Evolutionary conservation across 139 green algal genomes (phyloP).

Genomic region (Coelastrella sp.): DNA sequence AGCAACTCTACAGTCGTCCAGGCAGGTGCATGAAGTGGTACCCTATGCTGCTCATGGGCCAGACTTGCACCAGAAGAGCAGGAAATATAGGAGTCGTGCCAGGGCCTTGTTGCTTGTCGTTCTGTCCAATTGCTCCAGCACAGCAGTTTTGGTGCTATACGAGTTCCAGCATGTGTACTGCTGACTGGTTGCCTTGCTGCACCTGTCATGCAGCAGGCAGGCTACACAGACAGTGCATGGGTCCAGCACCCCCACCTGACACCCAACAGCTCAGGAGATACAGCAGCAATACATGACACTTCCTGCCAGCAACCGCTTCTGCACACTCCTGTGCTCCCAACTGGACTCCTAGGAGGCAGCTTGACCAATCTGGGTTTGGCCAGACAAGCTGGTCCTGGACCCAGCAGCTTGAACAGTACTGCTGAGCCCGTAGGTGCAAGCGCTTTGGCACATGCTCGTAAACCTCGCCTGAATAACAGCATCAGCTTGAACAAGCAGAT

Average conservation of each 20-base stretch:
- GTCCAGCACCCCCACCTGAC: constrained; percentile 18
- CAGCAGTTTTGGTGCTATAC: too few relatives aligned
- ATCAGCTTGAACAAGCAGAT: constrained; percentile 62
- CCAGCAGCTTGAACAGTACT: neutral
- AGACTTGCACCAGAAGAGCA: too few relatives aligned
- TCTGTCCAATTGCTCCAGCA: too few relatives aligned
- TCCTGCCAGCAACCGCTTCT: neutral
- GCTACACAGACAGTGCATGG: neutral
- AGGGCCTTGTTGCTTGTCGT: too few relatives aligned
- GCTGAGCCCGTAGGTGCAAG: neutral
- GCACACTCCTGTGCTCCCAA: neutral
- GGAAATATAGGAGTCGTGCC: too few relatives aligned
- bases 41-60: too few relatives aligned
- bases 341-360: neutral
- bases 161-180: neutral
- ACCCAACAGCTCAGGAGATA: neutral
- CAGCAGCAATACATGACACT: constrained; percentile 17
- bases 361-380: neutral
- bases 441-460: neutral
- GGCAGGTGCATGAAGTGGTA: too few relatives aligned
- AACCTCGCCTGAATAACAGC: constrained; percentile 39
- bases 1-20: too few relatives aligned
- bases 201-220: neutral
- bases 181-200: neutral
- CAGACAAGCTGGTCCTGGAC: neutral